Percentiles rank a stretch among this genome's conserved stretches.
phyloP scores from a whole-genome alignment of 805 yeast species.

The Kluyveromyces siamensis region DNA sequence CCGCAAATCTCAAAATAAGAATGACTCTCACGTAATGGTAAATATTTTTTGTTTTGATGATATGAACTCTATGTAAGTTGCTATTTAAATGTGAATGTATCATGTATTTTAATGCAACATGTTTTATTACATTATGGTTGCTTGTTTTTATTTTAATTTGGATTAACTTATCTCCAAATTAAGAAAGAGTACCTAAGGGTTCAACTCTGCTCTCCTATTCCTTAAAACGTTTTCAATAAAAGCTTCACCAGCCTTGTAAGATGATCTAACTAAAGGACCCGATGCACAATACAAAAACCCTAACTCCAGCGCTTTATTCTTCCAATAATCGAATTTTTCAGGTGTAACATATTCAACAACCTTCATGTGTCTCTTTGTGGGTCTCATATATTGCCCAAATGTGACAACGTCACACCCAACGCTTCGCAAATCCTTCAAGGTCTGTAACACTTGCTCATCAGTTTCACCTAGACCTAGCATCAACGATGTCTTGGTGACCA shows the following conservation, averaged over 20 bases:
- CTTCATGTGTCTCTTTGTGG: slow-evolving; percentile 97
- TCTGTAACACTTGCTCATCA: slow-evolving; percentile 75
- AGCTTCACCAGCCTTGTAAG: slow-evolving; percentile 97
- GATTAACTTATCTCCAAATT: neutral
- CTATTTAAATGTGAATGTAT: neutral
- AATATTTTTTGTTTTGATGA: slow-evolving; percentile 1
- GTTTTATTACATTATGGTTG: neutral
- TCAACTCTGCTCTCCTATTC: slow-evolving; percentile 38
- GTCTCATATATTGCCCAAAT: slow-evolving; percentile 98
- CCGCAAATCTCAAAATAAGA: slow-evolving; percentile 29
- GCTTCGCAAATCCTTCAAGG: slow-evolving; percentile 67
- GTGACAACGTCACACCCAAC: slow-evolving; percentile 89
- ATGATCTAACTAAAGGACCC: slow-evolving; percentile 93
- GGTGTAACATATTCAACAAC: slow-evolving; percentile 94
- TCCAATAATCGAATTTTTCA: slow-evolving; percentile 92
- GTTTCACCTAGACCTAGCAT: slow-evolving; percentile 97
- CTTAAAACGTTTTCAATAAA: slow-evolving; percentile 89
- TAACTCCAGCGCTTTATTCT: slow-evolving; percentile 69
- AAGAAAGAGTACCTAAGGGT: neutral
- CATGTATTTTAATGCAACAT: neutral
- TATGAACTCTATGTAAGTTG: neutral
- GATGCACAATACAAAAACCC: slow-evolving; percentile 96
- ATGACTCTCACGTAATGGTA: neutral
- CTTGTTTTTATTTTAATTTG: neutral
- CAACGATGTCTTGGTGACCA: slow-evolving; percentile 86